Conservation (phyloP, 805 yeast genomes). For the Pichia cephalocereana region DNA sequence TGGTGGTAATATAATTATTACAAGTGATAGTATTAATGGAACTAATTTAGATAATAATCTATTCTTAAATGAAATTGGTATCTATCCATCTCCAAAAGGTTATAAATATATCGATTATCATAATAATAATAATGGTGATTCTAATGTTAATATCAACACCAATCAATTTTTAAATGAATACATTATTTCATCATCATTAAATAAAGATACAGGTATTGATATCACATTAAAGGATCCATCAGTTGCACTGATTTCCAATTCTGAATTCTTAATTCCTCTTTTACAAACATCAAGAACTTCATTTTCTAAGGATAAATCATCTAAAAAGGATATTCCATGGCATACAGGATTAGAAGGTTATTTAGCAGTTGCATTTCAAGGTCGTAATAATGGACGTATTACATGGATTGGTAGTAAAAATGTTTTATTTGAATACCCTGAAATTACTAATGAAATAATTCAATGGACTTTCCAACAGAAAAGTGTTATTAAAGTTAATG, state of each 20-base stretch:
- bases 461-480: constrained; percentile 71
- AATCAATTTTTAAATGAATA: constrained; percentile 20
- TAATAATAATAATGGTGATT: constrained; percentile 33
- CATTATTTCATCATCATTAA: constrained; percentile 12
- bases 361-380: constrained; percentile 71
- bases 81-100: constrained; percentile 72
- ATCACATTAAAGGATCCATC: constrained; percentile 33
- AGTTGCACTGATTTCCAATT: constrained; percentile 63
- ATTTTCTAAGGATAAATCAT: constrained; percentile 29
- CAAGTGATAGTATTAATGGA: constrained; percentile 39
- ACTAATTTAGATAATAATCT: constrained; percentile 54
- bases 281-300: constrained; percentile 59
- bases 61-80: constrained; percentile 72
- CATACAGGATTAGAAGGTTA: constrained; percentile 73
- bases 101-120: constrained; percentile 57
- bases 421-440: constrained; percentile 34
- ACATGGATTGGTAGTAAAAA: constrained; percentile 69
- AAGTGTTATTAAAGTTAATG: constrained; percentile 49
- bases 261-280: constrained; percentile 62
- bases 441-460: constrained; percentile 36
- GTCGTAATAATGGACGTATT: constrained; percentile 66
- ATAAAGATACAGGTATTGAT: constrained; percentile 1
- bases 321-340: constrained; percentile 46
- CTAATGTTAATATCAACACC: constrained; percentile 4
- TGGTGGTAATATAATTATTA: constrained; percentile 69